Evolutionary conservation across 108 stramenopile species (phyloP), one percentile per base, ranked within the genome.

Genomic region (Pseudonitzschia delicatissima): DNA sequence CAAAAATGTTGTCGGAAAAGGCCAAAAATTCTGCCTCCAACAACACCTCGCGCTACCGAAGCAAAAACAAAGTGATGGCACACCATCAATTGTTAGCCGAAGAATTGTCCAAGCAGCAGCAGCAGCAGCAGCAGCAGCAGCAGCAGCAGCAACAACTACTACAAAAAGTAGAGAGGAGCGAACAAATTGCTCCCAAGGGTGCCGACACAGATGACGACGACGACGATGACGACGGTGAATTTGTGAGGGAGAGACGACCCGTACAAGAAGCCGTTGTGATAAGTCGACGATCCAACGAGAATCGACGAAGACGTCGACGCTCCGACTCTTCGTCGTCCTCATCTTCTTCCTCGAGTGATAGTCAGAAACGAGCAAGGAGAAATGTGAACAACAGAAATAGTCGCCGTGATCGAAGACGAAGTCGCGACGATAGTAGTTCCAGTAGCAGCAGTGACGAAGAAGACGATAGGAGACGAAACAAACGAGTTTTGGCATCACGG

Each of bases 41-140:
- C 50, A 27, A 35, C 64, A 27, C 55, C 25, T 13, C 37, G 27
- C 26, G 69, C 26, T 49, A 71, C 35, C 47, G 73, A 51, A 57
- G 55, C n/a, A 61, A 57, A 32, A 71, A 76, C 21, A 77, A 72
- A 32, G 63, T 69, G n/a, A 45, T 71, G 70, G 66, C 70, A 25
- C 76, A 85, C 59, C 78, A 85, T 69, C 71, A 79, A 29, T 53
- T 78, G 15, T 66, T 85, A 69, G 79, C 60, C 13, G 73, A 67
- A 51, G 81, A 85, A 66, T 64, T 77, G 33, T 25, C 57, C 29
- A 49, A 68, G 48, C 50, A 49, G 51, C 48, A 53, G 44, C 73
- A 65, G 37, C 47, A 48, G 20, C 47, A 48, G 7, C 47, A 48
- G 2, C 47, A 21, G 2, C 47, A 48, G 9, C 50, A 68, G 37